These are phyloP conservation scores for Mollisia scopiformis DNA, from an alignment of 2,329 filamentous ascomycete species.

Conservation along the genomic window DNA sequence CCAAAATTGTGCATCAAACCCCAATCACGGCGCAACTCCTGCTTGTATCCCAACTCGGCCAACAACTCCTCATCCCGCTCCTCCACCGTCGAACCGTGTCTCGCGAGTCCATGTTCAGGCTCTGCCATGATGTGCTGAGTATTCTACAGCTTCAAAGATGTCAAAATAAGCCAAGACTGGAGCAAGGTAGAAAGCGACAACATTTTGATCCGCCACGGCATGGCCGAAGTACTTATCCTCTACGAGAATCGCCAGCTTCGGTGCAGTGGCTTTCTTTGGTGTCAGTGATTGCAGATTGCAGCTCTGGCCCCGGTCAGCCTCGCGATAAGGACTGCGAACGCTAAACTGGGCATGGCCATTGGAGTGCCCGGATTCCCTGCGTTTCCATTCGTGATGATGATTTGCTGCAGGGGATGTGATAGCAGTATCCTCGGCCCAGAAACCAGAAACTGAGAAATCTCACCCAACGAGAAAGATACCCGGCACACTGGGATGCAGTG, in stretches of 20 bases:
- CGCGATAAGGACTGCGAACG: constrained; percentile 17
- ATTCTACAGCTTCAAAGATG: neutral
- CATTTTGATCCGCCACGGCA: neutral
- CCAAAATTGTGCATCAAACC: constrained; percentile 62
- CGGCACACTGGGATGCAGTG: neutral
- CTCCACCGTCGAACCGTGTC: constrained; percentile 19
- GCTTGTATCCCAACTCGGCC: constrained; percentile 61
- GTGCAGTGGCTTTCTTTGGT: constrained; percentile 6
- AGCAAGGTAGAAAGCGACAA: neutral
- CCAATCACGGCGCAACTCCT: constrained; percentile 61
- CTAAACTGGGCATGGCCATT: constrained; percentile 11
- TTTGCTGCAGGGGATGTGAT: constrained; percentile 5
- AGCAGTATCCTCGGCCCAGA: constrained; percentile 3
- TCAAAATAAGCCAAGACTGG: neutral
- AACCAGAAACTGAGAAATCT: neutral
- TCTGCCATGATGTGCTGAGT: constrained; percentile 5
- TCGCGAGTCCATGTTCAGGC: constrained; percentile 14
- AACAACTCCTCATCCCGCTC: constrained; percentile 51
- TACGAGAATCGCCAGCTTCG: neutral
- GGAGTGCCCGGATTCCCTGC: neutral
- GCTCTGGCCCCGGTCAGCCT: constrained; percentile 13
- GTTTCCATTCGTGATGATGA: neutral
- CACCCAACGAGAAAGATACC: neutral
- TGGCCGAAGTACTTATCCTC: constrained; percentile 19
- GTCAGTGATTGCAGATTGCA: constrained; percentile 13